Base-by-base conservation (phyloP, 2,329 filamentous ascomycete species). In the Rhynchosporium graminicola region DNA sequence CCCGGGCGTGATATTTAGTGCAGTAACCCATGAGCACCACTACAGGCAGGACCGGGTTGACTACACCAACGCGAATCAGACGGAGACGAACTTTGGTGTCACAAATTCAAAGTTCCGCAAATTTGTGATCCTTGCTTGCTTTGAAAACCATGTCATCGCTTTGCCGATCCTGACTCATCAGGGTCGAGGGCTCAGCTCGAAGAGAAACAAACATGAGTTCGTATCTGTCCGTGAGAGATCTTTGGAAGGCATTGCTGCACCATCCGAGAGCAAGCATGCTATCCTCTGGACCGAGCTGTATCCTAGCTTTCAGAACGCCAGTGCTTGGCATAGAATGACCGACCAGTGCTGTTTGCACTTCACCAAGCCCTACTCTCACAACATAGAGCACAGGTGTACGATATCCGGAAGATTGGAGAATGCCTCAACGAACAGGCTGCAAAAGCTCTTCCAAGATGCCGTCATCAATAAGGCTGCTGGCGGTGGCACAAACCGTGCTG, bases 91-190 rank as follows among this genome's bases (percentile, higher is more conserved):
- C 5, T 54, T 60, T 6, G 48, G 48, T 4, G 33, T 60, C 15
- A n/a, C 58, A 1, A 54, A 55, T 26, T 60, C 58, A 3, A 60
- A 60, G 20, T 60, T 46, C 12, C 40, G 58, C 4, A 60, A 60
- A 15, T 60, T 60, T 31, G 29, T 60, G 7, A 38, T 60, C 2
- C 20, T 60, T 6, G 13, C 38, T 26, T 9, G 38, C 5, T 60
- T 52, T 28, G 10, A 46, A 3, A 10, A 46, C 1, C 58, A 60
- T 9, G 48, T 60, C 0, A 20, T 54, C 4, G 58, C 38, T 7
- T 26, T 60, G 6, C 58, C 58, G n/a, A 60, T 60, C 9, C 10
- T 46, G 4, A 60, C 58, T 3, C 48, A 60, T 29, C n/a, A 15
- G 12, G 58, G 58, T 9, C 36, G 20, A 4, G 48, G 58, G 5